Evolutionary conservation across 208 protist genomes (phyloP).

Genomic region (Trichomonas vaginalis): DNA sequence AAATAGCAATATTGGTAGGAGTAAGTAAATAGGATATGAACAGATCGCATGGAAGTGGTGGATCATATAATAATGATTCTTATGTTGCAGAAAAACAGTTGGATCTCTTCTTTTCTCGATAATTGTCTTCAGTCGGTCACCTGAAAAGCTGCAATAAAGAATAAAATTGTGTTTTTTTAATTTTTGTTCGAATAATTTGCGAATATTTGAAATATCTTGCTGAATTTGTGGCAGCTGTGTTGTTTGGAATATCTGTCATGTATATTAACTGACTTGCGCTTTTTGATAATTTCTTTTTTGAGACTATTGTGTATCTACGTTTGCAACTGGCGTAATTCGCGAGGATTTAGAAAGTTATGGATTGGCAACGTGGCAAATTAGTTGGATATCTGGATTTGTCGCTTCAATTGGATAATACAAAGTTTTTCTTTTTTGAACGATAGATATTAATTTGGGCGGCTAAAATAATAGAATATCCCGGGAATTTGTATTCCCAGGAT

Average conservation of each 20-base stretch:
- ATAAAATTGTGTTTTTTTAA: neutral
- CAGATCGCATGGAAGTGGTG: neutral
- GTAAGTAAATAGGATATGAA: neutral
- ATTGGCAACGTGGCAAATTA: neutral
- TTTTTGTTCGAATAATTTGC: neutral
- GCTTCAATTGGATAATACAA: too few relatives aligned
- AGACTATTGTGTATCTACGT: neutral
- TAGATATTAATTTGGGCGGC: too few relatives aligned
- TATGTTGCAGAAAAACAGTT: neutral
- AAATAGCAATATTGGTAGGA: neutral
- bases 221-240: neutral
- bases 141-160: neutral
- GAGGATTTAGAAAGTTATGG: neutral
- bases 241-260: neutral
- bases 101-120: neutral
- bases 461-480: too few relatives aligned
- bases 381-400: neutral
- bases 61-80: neutral
- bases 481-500: too few relatives aligned
- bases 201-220: neutral
- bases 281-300: neutral
- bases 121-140: neutral
- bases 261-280: neutral
- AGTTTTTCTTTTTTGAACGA: too few relatives aligned
- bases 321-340: neutral